These are phyloP conservation scores for Fusarium devonianum DNA, from an alignment of 2,329 filamentous ascomycete genomes.

Conservation along the genomic window DNA sequence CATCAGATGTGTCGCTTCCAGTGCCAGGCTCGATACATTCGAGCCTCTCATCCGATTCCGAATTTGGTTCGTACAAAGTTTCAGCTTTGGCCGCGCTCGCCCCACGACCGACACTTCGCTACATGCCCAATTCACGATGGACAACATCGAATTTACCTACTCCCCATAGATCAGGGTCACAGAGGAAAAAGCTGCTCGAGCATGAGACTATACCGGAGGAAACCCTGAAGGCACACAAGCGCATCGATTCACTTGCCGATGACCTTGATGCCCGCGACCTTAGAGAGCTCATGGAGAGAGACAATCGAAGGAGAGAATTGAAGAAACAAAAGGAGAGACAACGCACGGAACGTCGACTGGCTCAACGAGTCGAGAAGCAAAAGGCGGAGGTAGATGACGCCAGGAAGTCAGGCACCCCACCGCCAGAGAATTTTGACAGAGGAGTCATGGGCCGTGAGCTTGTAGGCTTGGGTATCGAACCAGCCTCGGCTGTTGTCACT, in stretches of 20 bases:
- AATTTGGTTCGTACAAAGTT: slow-evolving; percentile 77
- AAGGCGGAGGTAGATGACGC: slow-evolving; percentile 64
- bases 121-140: slow-evolving; percentile 70
- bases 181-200: slow-evolving; percentile 60
- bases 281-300: slow-evolving; percentile 88
- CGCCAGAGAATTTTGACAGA: slow-evolving; percentile 64
- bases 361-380: slow-evolving; percentile 72
- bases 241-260: slow-evolving; percentile 78
- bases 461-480: slow-evolving; percentile 64
- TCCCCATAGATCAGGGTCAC: slow-evolving; percentile 57
- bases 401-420: slow-evolving; percentile 57
- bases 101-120: slow-evolving; percentile 83
- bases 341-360: slow-evolving; percentile 68
- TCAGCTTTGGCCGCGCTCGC: slow-evolving; percentile 82
- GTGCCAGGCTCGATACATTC: slow-evolving; percentile 78
- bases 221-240: slow-evolving; percentile 65
- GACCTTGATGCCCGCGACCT: slow-evolving; percentile 84
- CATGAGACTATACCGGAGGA: slow-evolving; percentile 66
- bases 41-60: slow-evolving; percentile 76
- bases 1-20: slow-evolving; percentile 79
- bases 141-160: slow-evolving; percentile 55
- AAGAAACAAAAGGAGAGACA: slow-evolving; percentile 74
- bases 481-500: slow-evolving; percentile 62
- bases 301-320: slow-evolving; percentile 79
- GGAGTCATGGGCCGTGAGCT: slow-evolving; percentile 67